Evolutionary conservation across 192 early-diverging fungal genomes (phyloP).

Genomic region (Coemansia sp.): DNA sequence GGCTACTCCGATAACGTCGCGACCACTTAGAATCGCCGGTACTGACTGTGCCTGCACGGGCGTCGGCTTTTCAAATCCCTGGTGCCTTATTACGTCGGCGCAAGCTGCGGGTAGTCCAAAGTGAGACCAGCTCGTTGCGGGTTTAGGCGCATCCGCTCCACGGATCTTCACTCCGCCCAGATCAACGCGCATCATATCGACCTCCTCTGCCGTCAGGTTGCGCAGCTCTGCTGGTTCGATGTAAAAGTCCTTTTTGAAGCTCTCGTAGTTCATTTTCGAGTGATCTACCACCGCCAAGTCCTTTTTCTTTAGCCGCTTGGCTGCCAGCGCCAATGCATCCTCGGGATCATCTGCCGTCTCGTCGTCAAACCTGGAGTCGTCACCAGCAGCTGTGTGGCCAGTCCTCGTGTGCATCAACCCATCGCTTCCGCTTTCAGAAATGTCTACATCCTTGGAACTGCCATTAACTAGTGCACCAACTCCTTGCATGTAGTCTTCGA

Average conservation of each 20-base stretch:
- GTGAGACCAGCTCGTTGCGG: slow-evolving; percentile 92
- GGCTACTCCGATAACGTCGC: slow-evolving; percentile 95
- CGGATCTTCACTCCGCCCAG: slow-evolving; percentile 94
- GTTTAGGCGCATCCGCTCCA: slow-evolving; percentile 90
- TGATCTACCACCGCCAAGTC: slow-evolving; percentile 91
- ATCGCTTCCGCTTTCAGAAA: slow-evolving; percentile 18
- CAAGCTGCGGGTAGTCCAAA: slow-evolving; percentile 89
- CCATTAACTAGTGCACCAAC: neutral
- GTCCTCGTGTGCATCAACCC: neutral
- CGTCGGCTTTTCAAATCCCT: slow-evolving; percentile 79
- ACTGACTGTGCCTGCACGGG: slow-evolving; percentile 92
- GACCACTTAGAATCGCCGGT: slow-evolving; percentile 95
- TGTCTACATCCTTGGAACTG: slow-evolving; percentile 18
- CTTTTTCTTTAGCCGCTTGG: slow-evolving; percentile 89
- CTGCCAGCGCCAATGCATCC: slow-evolving; percentile 77
- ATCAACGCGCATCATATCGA: slow-evolving; percentile 81
- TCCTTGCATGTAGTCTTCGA: slow-evolving; percentile 88
- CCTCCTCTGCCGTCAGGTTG: slow-evolving; percentile 79
- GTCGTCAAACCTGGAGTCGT: slow-evolving; percentile 60
- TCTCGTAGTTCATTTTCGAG: slow-evolving; percentile 79
- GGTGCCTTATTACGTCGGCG: slow-evolving; percentile 51
- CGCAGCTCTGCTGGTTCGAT: slow-evolving; percentile 93
- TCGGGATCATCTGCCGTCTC: slow-evolving; percentile 60
- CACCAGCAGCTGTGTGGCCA: slow-evolving; percentile 46
- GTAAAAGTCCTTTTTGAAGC: slow-evolving; percentile 92